phyloP scores from a whole-genome alignment of 192 early-diverging fungal genomes.

The Gorgonomyces haynaldii region DNA sequence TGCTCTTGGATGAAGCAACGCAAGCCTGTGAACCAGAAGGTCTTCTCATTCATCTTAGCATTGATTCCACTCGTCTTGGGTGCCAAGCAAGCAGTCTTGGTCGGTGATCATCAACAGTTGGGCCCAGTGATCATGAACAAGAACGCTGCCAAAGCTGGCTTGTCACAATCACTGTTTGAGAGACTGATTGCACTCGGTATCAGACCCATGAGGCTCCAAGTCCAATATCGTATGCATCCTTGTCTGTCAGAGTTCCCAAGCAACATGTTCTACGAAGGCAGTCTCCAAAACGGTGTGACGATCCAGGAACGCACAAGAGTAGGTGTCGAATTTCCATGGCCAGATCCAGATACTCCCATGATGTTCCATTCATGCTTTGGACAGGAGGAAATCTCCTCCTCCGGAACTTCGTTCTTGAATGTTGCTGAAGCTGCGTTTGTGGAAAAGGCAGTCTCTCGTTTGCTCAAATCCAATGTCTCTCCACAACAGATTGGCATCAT shows the following conservation, averaged over 20 bases:
- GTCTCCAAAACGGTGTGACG: constrained; percentile 93
- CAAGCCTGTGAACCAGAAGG: constrained; percentile 77
- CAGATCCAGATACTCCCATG: constrained; percentile 84
- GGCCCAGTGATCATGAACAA: constrained; percentile 98
- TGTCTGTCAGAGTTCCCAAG: constrained; percentile 96
- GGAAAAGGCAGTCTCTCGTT: constrained; percentile 92
- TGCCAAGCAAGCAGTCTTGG: constrained; percentile 88
- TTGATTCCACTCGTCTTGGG: constrained; percentile 97
- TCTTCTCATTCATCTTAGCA: constrained; percentile 36
- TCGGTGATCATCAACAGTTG: constrained; percentile 98
- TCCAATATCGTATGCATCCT: constrained; percentile 99
- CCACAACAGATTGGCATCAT: constrained; percentile 95
- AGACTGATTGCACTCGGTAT: constrained; percentile 83
- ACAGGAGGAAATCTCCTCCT: constrained; percentile 91
- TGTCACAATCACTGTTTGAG: constrained; percentile 95
- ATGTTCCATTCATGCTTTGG: constrained; percentile 90
- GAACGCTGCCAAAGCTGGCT: constrained; percentile 84
- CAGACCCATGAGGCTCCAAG: constrained; percentile 87
- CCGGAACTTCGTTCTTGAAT: constrained; percentile 96
- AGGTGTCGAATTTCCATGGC: constrained; percentile 94
- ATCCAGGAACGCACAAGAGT: constrained; percentile 77
- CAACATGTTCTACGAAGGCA: constrained; percentile 99
- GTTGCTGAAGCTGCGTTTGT: constrained; percentile 91
- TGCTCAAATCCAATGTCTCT: constrained; percentile 73
- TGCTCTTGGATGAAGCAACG: constrained; percentile 95